Base-by-base conservation (phyloP, 768 basidiomycete genomes). In the Mycena pura region DNA sequence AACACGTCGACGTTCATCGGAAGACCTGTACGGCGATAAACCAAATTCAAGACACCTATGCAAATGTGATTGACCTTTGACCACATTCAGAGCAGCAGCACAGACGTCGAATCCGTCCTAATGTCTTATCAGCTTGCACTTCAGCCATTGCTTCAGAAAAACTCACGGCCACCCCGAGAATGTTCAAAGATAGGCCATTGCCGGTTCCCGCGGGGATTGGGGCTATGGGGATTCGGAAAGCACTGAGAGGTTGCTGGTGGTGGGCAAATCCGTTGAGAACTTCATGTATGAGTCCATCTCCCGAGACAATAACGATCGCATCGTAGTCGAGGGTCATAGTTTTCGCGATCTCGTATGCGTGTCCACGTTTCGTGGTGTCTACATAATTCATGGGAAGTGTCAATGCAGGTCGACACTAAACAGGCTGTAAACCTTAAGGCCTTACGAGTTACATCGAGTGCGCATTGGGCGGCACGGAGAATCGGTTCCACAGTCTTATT, bases 241-340 rank as follows among this genome's bases (percentile, higher is more conserved):
- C 93, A 45, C 78, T 79, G 32, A 76, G 71, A 2, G 89, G 85
- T 34, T 87, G 77, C 27, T 77, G 73, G 58, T 91, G 89, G 52
- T 86, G 77, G 3, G 90, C 86, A 56, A 95, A 85, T 3, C 93
- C 94, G 69, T 96, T 96, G 70, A 94, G 67, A 22, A 93, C 80
- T 75, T 96, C 94, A 68, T 95, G 90, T 15, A 93, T 70, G 32
- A 93, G 79, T 8, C 94, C 94, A 67, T 96, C 94, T 0, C 94
- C 94, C 0, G 92, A 94, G 22, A 95, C 82, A 28, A 86, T 74
- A 34, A 92, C 82, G 39, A 96, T 71, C 0, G 87, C 91, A 63
- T 95, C 93, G 62, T 83, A 91, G 15, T 82, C 78, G 5, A 91
- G 78, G 0, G 79, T 62, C 31, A 93, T 72, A 4, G 76, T 73